Percentiles rank a stretch among this genome's conserved stretches.
Conservation (phyloP, 805 yeast genomes). For the Lachancea fermentati region DNA sequence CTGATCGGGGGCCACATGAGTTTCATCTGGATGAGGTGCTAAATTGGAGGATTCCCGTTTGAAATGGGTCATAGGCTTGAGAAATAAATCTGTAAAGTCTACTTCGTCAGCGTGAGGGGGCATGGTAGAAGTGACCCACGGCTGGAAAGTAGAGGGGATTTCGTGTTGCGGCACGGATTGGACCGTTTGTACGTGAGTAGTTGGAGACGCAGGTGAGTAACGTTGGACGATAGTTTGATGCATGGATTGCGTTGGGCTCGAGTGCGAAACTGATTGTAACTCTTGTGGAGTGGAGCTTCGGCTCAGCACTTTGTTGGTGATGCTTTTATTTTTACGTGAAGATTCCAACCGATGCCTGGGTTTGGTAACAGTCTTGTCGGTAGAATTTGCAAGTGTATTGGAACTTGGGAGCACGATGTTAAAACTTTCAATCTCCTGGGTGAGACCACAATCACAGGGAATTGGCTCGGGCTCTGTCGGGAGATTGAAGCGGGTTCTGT, state of each 20-base stretch:
- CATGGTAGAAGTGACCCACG: background rate
- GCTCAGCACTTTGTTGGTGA: slow-evolving; percentile 6
- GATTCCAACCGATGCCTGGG: slow-evolving; percentile 7
- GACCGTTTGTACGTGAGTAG: no score
- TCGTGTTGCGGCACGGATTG: background rate
- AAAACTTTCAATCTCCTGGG: slow-evolving; percentile 32
- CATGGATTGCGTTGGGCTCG: background rate
- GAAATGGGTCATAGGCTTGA: slow-evolving; percentile 18
- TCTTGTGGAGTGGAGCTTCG: slow-evolving; percentile 4
- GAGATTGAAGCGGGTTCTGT: slow-evolving; percentile 27
- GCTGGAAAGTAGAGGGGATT: background rate
- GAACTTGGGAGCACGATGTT: slow-evolving; percentile 31
- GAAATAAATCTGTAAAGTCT: slow-evolving; percentile 33
- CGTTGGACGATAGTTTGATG: background rate
- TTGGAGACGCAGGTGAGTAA: no score
- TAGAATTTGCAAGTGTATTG: slow-evolving; percentile 9
- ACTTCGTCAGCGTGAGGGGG: slow-evolving; percentile 21
- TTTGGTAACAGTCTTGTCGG: slow-evolving; percentile 9
- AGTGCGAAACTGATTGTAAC: background rate
- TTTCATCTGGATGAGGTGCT: background rate
- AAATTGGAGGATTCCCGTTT: background rate
- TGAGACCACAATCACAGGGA: slow-evolving; percentile 35
- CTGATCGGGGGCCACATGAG: background rate
- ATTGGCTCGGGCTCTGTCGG: slow-evolving; percentile 30
- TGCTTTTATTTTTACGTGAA: slow-evolving; percentile 5